Conservation (phyloP, 2,329 filamentous ascomycete species). For the Pseudocercospora ulei region DNA sequence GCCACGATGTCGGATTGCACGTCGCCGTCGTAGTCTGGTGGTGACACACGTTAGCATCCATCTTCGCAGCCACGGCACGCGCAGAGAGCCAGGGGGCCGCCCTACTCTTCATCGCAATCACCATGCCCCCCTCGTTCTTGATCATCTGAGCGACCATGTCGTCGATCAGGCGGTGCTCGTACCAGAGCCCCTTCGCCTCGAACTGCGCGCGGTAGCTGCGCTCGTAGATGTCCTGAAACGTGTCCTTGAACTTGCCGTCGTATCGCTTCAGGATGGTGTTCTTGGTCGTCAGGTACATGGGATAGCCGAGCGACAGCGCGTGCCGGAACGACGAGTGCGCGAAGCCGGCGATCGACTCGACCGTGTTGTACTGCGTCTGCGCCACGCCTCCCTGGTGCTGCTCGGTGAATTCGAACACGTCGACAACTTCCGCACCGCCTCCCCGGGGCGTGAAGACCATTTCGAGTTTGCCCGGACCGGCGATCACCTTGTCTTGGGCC, state of each 20-base stretch:
- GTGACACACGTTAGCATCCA: constrained; percentile 21
- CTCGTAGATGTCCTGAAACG: constrained; percentile 96
- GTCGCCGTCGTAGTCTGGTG: constrained; percentile 95
- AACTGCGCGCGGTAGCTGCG: constrained; percentile 77
- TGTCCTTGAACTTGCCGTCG: constrained; percentile 97
- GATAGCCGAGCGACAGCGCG: constrained; percentile 72
- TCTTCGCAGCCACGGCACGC: background rate
- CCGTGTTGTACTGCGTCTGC: constrained; percentile 96
- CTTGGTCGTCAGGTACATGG: constrained; percentile 99
- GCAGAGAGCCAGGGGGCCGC: background rate
- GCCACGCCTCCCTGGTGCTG: constrained; percentile 64
- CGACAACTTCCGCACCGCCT: constrained; percentile 70
- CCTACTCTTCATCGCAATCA: constrained; percentile 94
- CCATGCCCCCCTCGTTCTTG: constrained; percentile 91
- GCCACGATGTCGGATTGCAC: constrained; percentile 98
- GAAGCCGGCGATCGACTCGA: constrained; percentile 88
- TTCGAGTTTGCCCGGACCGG: constrained; percentile 75
- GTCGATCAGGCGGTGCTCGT: constrained; percentile 97
- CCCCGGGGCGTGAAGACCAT: constrained; percentile 87
- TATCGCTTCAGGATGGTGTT: constrained; percentile 99
- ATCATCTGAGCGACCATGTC: constrained; percentile 99
- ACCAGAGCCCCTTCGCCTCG: constrained; percentile 90
- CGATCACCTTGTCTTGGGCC: constrained; percentile 80
- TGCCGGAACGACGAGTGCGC: constrained; percentile 96
- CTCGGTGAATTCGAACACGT: constrained; percentile 82